Percentiles rank a stretch among this genome's conserved stretches.
Conservation (phyloP, 129 eudicot species). For the Daucus carota region DH1_v3.0 NC_030388.2:28138001-28138500, state of each 20-base stretch:
- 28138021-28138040: constrained; percentile 31
- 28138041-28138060: constrained; percentile 38
- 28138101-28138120: not conserved
- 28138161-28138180: not conserved
- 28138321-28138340: constrained; percentile 1
- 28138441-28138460: not conserved
- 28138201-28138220: not conserved
- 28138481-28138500: too few relatives aligned
- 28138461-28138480: not conserved
- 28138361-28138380: not conserved
- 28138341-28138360: constrained; percentile 2
- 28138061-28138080: constrained; percentile 48
- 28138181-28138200: not conserved
- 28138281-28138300: not conserved
- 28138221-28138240: not conserved
- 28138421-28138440: not conserved
- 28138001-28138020: constrained; percentile 32
- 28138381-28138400: not conserved
- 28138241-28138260: not conserved
- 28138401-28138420: not conserved
- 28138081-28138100: constrained; percentile 36
- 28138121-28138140: not conserved
- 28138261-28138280: not conserved
- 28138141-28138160: too few relatives aligned
- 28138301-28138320: not conserved